Evolutionary conservation across 2,329 filamentous ascomycete species (phyloP), one percentile per base, ranked within the genome.

Genomic region (Coniochaeta sp.): DNA sequence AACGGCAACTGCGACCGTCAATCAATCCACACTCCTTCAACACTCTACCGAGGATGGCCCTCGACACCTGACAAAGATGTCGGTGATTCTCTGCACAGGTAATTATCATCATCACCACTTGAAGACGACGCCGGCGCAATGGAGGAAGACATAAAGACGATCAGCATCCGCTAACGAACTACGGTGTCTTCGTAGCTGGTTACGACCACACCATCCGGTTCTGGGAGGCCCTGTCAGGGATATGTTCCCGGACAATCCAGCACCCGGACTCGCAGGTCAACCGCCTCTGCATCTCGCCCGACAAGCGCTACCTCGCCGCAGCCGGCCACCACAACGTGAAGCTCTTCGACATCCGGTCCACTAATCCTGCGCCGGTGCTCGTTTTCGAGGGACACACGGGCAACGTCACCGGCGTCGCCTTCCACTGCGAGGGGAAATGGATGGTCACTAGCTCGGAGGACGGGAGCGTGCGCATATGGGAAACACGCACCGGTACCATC

Each of bases 371-470:
- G 58, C 87, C 94, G 1, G 79, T 97, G 22, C 82, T 97, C 63
- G 91, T 87, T 18, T 97, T 99, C 63, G 92, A 97, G 66, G 94
- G 94, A 38, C 94, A 99, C 71, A 94, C 89, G 12, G 90, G 86
- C 59, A 99, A 99, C 64, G 86, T 99, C 65, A 99, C 94, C 0
- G 94, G 94, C 40, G 89, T 99, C 46, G 91, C 91, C 10, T 99
- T 99, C 67, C 94, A 99, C 69, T 97, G 92, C 67, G 94, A 99
- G 70, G 91, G 92, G 10, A 99, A 99, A 73, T 99, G 94, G 94
- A 96, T 99, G 89, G 94, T 97, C 16, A 99, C 94, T 9, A 95
- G 88, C 68, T 95, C 89, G 46, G 94, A 99, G 70, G 94, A 99
- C 65, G 89, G 91, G 61, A 95, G 90, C 0, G 91, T 96, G 64